A percentile compares a stretch with the other conserved stretches of the same genome.
Conservation (phyloP, 164 flowering plant species). For the Kalanchoe fedtschenkoi region DNA sequence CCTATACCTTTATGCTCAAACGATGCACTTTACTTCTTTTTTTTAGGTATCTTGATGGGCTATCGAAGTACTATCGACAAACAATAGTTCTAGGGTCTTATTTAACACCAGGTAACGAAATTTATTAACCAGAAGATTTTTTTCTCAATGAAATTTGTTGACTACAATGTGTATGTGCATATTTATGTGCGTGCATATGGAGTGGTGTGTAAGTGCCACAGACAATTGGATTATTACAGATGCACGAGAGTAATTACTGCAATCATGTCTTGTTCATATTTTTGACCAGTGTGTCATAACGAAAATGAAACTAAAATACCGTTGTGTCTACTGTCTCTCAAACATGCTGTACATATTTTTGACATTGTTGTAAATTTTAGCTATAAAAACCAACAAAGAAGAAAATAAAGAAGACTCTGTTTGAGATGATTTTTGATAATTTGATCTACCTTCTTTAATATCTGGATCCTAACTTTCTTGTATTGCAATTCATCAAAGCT, state of each 20-base stretch:
- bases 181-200: no score
- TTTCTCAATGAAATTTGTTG: not conserved
- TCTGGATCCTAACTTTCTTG: not conserved
- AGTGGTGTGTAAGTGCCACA: no score
- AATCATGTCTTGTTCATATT: not conserved
- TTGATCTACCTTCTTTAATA: not conserved
- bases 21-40: not conserved
- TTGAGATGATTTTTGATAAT: not conserved
- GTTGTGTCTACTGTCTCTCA: not conserved
- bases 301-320: no score
- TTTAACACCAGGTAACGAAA: slow-evolving; percentile 60
- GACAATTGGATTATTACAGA: not conserved
- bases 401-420: not conserved
- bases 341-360: not conserved
- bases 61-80: slow-evolving; percentile 73
- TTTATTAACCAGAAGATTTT: not conserved
- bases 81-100: slow-evolving; percentile 61
- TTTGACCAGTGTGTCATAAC: not conserved
- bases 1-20: not conserved
- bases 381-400: not conserved
- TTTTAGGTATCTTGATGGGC: slow-evolving; percentile 70
- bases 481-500: not conserved
- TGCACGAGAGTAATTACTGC: not conserved
- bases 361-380: not conserved
- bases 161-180: not conserved